phyloP scores from a whole-genome alignment of 2,329 filamentous ascomycete genomes.

The Shiraia bambusicola region DNA sequence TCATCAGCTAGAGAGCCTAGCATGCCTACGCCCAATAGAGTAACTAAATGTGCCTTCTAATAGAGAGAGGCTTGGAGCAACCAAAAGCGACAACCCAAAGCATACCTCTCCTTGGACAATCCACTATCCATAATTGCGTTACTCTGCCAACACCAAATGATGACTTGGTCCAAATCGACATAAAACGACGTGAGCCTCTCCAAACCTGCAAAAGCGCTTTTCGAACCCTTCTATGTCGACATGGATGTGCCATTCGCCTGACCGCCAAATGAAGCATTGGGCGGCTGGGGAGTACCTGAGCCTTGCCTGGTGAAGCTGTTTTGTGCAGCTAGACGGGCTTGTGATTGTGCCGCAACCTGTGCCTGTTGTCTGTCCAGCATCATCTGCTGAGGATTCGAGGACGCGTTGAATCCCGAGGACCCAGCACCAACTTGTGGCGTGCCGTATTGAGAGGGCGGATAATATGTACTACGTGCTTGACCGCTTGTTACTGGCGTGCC shows the following conservation, averaged over 20 bases:
- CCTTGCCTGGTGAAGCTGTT: conserved; percentile 38
- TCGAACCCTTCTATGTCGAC: conserved; percentile 17
- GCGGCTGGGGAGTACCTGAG: conserved; percentile 42
- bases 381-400: conserved; percentile 37
- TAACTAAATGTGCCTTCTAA: background rate
- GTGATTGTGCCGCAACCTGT: conserved; percentile 35
- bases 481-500: conserved; percentile 29
- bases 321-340: conserved; percentile 40
- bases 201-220: conserved; percentile 6
- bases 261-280: conserved; percentile 30
- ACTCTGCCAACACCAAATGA: conserved; percentile 15
- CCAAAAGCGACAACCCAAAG: background rate
- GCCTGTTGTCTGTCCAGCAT: conserved; percentile 39
- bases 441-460: conserved; percentile 36
- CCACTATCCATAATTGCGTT: background rate
- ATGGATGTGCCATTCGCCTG: conserved; percentile 29
- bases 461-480: conserved; percentile 39
- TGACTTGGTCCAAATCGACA: conserved; percentile 18
- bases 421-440: conserved; percentile 30
- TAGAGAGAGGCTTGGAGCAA: background rate
- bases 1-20: background rate
- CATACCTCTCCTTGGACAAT: background rate
- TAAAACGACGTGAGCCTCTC: conserved; percentile 1
- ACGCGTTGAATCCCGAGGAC: conserved; percentile 23
- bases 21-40: background rate